Conservation (phyloP, 768 basidiomycete species). For the Rhizopogon roseolus region DNA sequence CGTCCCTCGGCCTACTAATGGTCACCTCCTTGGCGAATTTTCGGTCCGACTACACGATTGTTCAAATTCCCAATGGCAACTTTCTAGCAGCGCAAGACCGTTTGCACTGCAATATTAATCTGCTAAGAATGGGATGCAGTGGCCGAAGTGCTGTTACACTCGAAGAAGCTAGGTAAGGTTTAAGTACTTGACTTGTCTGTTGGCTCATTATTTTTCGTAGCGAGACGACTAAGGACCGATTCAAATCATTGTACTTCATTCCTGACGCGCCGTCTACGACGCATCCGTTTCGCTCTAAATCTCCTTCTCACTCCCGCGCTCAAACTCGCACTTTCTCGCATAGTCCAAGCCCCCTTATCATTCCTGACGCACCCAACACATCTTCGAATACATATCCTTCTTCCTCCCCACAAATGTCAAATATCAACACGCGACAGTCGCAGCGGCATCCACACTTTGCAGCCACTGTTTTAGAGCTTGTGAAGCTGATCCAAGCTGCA, state of each 20-base stretch:
- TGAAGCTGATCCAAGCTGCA: constrained; percentile 68
- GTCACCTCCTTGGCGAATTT: constrained; percentile 84
- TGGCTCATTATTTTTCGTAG: constrained; percentile 30
- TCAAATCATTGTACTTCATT: constrained; percentile 66
- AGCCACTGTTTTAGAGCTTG: constrained; percentile 67
- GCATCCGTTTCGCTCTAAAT: constrained; percentile 20
- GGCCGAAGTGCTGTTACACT: constrained; percentile 76
- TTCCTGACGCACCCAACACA: constrained; percentile 17
- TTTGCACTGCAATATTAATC: constrained; percentile 77
- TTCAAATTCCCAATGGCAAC: constrained; percentile 66
- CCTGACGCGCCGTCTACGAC: constrained; percentile 30
- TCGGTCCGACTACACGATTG: constrained; percentile 82
- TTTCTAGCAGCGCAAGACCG: constrained; percentile 59
- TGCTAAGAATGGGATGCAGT: constrained; percentile 80
- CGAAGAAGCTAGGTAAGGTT: constrained; percentile 61
- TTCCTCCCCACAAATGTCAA: constrained; percentile 15
- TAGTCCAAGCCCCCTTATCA: constrained; percentile 17
- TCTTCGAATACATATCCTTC: constrained; percentile 13
- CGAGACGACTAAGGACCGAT: constrained; percentile 77
- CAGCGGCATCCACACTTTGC: constrained; percentile 43
- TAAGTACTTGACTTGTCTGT: constrained; percentile 5
- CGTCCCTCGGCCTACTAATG: constrained; percentile 65
- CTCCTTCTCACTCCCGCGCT: constrained; percentile 18
- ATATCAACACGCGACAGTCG: constrained; percentile 13
- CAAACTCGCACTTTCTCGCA: constrained; percentile 27